Evolutionary conservation across 2,329 filamentous ascomycete species (phyloP), one percentile per base, ranked within the genome.

Genomic region (Beauveria rudraprayagi): DNA sequence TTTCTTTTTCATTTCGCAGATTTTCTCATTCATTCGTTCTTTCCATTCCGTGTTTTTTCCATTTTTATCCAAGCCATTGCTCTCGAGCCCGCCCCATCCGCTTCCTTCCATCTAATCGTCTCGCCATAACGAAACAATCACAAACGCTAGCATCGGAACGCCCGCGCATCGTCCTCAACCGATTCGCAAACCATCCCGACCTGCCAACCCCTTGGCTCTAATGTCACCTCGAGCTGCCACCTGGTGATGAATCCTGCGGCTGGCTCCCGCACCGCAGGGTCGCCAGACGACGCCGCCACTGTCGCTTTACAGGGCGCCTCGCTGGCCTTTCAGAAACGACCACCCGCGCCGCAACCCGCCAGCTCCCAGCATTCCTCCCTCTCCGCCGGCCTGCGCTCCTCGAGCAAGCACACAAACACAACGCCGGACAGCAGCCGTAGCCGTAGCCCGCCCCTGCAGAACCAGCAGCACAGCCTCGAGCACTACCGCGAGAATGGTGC

Each of bases 241-340:
- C 64, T 67, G 72, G 70, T 65, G 67, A 75, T 75, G 73, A 71
- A 69, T 69, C 67, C 69, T 66, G 69, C 70, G 67, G 70, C 67
- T 56, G 60, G 63, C 44, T 63, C 65, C 50, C 69, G 69, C 37
- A 64, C 66, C 60, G 64, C 66, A 61, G 72, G 69, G 59, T 67
- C 70, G 58, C 69, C 70, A 58, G 69, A 75, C 64, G 69, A 72
- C 65, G 69, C 69, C 69, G 71, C 78, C 16, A 79, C 80, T 54
- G 72, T 77, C 8, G 81, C 81, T 55, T 72, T 84, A 61, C 77
- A 74, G 62, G 83, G 83, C 57, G 83, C 83, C 10, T 80, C 78
- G 11, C 75, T 84, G 28, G 83, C 83, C 22, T 85, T 85, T 64
- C 74, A 76, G 64, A 78, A 77, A 53, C 72, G 69, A 37, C 53